Percentiles rank a stretch among this genome's conserved stretches.
Conservation (phyloP, 768 basidiomycete genomes). For the Agrocybe chaxingu region DNA sequence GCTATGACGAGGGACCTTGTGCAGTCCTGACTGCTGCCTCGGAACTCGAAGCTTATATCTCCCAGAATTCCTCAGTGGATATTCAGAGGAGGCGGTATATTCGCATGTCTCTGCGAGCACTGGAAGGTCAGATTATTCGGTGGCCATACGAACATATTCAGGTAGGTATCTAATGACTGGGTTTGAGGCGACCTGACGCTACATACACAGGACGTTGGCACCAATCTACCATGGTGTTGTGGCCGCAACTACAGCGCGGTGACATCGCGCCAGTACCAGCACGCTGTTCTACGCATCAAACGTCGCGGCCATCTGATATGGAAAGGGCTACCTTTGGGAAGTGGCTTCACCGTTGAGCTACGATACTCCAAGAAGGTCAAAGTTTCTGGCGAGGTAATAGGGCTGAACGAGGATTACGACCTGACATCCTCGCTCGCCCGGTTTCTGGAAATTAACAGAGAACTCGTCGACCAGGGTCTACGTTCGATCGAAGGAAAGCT, state of each 20-base stretch:
- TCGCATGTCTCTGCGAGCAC: conserved; percentile 58
- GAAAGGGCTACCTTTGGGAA: conserved; percentile 56
- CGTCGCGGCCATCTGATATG: conserved; percentile 49
- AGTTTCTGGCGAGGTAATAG: conserved; percentile 51
- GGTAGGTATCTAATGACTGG: conserved; percentile 29
- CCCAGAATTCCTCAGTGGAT: conserved; percentile 53
- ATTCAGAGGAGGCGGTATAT: conserved; percentile 52
- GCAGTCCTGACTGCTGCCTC: conserved; percentile 41
- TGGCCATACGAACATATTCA: conserved; percentile 65
- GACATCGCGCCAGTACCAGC: conserved; percentile 41
- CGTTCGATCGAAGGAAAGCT: conserved; percentile 44
- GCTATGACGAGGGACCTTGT: conserved; percentile 60
- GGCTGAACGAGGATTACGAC: conserved; percentile 63
- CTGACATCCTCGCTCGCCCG: conserved; percentile 59
- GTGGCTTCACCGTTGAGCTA: conserved; percentile 64
- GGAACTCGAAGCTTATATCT: conserved; percentile 57
- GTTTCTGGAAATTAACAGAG: conserved; percentile 57
- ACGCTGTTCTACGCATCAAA: conserved; percentile 47
- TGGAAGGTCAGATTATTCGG: conserved; percentile 57
- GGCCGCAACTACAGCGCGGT: conserved; percentile 49
- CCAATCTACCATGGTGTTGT: conserved; percentile 39
- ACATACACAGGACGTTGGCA: conserved; percentile 41
- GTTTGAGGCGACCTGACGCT: neutral
- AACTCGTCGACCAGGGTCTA: conserved; percentile 41
- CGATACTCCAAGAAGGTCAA: conserved; percentile 50